Conservation (phyloP, 139 green algal genomes). For the Zygnema circumcarinatum region DNA sequence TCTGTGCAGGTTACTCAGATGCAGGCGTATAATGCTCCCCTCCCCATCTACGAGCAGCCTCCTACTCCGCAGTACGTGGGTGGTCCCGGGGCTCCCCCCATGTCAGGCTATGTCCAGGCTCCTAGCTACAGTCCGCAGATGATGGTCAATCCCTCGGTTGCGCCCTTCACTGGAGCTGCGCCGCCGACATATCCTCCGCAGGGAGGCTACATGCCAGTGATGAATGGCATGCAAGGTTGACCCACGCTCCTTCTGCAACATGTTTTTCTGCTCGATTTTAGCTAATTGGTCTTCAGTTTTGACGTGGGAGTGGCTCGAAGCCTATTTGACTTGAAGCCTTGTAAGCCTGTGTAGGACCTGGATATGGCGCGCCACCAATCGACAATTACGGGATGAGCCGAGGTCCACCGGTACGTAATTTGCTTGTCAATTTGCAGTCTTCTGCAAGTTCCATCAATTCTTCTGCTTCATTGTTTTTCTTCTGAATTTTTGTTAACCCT, state of each 20-base stretch:
- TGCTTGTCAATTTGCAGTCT: too few species aligned
- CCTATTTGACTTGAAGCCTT: not conserved
- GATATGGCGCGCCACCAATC: not conserved
- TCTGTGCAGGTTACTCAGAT: not conserved
- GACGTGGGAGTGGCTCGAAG: too few species aligned
- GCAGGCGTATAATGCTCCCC: not conserved
- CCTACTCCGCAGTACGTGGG: constrained; percentile 5
- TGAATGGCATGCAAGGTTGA: not conserved
- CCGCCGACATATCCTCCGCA: not conserved
- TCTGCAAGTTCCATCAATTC: too few species aligned
- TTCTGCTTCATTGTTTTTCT: too few species aligned
- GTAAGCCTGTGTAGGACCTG: not conserved
- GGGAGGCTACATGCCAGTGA: not conserved
- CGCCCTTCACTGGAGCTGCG: not conserved
- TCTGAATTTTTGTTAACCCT: too few species aligned
- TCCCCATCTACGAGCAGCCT: not conserved
- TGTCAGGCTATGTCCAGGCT: not conserved
- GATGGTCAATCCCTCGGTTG: not conserved
- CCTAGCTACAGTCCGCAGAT: not conserved
- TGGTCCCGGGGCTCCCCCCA: constrained; percentile 8
- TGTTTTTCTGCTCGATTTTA: too few species aligned
- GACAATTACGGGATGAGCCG: not conserved
- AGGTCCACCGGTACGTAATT: not conserved
- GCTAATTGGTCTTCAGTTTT: not conserved
- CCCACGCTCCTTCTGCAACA: not conserved